Conservation (phyloP, 345 rosid genomes). For the Bruguiera sexangula region DNA sequence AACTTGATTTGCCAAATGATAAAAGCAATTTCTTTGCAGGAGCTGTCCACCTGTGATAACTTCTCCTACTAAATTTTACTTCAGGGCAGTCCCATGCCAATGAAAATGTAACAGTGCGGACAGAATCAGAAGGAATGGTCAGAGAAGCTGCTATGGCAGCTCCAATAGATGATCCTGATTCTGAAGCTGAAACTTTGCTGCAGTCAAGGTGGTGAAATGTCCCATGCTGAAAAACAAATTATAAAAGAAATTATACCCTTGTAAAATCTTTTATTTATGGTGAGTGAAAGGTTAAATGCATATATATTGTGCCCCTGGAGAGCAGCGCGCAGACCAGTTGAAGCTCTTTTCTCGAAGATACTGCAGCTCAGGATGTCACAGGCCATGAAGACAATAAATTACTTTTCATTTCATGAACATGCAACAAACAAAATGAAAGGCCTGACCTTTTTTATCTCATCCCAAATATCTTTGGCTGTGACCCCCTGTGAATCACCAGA, state of each 20-base stretch:
- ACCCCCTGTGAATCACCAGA: constrained; percentile 64
- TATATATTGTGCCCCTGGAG: not conserved
- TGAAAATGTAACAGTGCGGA: constrained; percentile 65
- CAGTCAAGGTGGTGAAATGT: constrained; percentile 51
- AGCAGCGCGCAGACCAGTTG: not conserved
- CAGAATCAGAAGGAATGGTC: constrained; percentile 47
- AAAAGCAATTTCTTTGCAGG: not conserved
- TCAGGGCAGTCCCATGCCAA: constrained; percentile 97
- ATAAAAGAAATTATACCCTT: not conserved
- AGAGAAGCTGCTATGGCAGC: constrained; percentile 85
- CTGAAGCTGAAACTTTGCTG: constrained; percentile 39
- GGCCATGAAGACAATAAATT: not conserved
- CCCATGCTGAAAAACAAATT: constrained; percentile 46
- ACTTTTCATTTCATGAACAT: not conserved
- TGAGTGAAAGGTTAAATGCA: not conserved
- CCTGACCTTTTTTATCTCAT: constrained; percentile 63
- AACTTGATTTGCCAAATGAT: not conserved
- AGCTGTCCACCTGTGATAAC: constrained; percentile 54
- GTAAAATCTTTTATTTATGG: not conserved
- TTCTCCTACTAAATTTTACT: constrained; percentile 62
- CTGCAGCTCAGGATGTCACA: not conserved
- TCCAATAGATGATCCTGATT: constrained; percentile 73
- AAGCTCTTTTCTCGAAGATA: not conserved
- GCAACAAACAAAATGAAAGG: not conserved
- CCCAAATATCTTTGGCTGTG: constrained; percentile 88